A percentile compares a stretch with the other conserved stretches of the same genome.
These are phyloP conservation scores for Fusarium illudens DNA, from an alignment of 2,329 filamentous ascomycete species.

Conservation along the genomic window DNA sequence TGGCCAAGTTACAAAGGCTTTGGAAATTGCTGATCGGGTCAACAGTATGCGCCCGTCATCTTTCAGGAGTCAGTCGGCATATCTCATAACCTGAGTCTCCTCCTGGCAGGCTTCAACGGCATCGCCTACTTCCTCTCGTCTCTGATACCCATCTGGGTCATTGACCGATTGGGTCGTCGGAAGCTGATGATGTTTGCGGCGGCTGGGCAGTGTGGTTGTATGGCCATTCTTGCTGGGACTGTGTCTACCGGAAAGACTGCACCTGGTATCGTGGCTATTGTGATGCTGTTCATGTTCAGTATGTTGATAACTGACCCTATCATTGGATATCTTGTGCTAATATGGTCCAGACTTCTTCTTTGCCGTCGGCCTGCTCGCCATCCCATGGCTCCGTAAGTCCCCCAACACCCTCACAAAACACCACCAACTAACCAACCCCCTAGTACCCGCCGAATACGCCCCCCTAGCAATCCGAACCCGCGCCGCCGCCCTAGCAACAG, in stretches of 20 bases:
- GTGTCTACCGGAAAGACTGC: conserved; percentile 49
- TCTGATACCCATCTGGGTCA: conserved; percentile 47
- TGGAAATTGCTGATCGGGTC: conserved; percentile 5
- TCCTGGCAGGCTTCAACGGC: conserved; percentile 62
- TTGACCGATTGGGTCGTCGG: conserved; percentile 59
- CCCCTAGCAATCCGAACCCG: conserved; percentile 51
- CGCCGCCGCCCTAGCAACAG: conserved; percentile 50
- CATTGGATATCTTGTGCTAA: not conserved
- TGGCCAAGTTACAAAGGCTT: not conserved
- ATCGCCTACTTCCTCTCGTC: conserved; percentile 47
- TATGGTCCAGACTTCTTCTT: conserved; percentile 48
- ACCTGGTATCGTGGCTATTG: conserved; percentile 52
- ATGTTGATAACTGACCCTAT: not conserved
- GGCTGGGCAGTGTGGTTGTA: conserved; percentile 50
- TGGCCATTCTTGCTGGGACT: conserved; percentile 57
- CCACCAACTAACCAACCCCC: conserved; percentile 5
- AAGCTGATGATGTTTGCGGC: conserved; percentile 65
- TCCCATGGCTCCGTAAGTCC: conserved; percentile 47
- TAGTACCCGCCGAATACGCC: conserved; percentile 55
- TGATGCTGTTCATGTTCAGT: conserved; percentile 55
- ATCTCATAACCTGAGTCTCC: conserved; percentile 55
- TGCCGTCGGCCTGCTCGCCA: conserved; percentile 51
- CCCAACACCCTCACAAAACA: not conserved
- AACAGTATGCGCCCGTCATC: conserved; percentile 51
- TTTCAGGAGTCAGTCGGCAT: conserved; percentile 56